Conservation (phyloP, 306 rosid genomes). For the Dalbergia oliveri region DNA sequence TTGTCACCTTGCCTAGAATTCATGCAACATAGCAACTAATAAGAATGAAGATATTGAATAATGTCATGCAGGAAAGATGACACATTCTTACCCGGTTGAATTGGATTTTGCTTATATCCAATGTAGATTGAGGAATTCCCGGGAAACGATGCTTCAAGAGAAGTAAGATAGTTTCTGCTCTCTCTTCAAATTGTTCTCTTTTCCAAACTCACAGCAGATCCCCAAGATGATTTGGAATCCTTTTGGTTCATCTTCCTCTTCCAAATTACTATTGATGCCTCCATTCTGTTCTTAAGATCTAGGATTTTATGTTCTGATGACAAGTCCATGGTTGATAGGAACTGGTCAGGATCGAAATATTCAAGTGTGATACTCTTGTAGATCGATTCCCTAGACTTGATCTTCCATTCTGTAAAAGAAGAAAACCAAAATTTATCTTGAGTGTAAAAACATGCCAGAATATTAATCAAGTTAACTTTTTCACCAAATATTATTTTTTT, state of each 20-base stretch:
- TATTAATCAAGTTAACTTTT: not conserved
- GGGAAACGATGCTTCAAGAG: conserved; percentile 93
- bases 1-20: conserved; percentile 7
- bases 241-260: conserved; percentile 95
- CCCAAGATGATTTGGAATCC: conserved; percentile 92
- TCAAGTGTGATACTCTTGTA: conserved; percentile 87
- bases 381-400: conserved; percentile 92
- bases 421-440: not conserved
- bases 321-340: conserved; percentile 79
- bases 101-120: conserved; percentile 98
- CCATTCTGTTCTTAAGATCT: conserved; percentile 91
- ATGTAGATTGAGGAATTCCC: conserved; percentile 87
- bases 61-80: not conserved
- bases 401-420: conserved; percentile 79
- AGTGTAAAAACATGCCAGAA: not conserved
- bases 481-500: not conserved
- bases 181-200: conserved; percentile 94
- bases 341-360: conserved; percentile 89
- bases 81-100: conserved; percentile 63
- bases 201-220: conserved; percentile 93
- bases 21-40: conserved; percentile 12
- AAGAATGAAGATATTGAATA: not conserved
- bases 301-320: conserved; percentile 92
- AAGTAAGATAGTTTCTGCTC: conserved; percentile 93
- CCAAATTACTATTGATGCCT: conserved; percentile 98